Evolutionary conservation across 2,329 filamentous ascomycete genomes (phyloP).

Genomic region (Moelleriella libera): DNA sequence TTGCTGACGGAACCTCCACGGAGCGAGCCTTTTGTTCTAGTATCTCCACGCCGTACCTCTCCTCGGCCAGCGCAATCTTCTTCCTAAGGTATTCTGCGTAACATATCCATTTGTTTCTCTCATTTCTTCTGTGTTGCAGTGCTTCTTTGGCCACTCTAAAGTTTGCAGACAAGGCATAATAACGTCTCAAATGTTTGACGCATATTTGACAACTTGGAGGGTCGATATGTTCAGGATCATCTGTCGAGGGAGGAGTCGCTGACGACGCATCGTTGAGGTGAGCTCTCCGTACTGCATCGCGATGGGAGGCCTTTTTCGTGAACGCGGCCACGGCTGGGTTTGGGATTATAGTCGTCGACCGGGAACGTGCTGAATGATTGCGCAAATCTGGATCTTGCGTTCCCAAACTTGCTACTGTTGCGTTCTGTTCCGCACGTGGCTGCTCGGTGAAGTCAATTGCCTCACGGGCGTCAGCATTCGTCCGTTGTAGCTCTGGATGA

Average conservation of each 20-base stretch:
- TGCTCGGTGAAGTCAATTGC: neutral
- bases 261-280: too few relatives aligned
- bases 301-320: too few relatives aligned
- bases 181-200: slow-evolving; percentile 22
- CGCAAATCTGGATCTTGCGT: slow-evolving; percentile 27
- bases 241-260: neutral
- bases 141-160: slow-evolving; percentile 25
- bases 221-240: neutral
- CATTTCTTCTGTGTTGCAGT: slow-evolving; percentile 24
- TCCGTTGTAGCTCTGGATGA: neutral
- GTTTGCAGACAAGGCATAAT: slow-evolving; percentile 23
- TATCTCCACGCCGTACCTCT: slow-evolving; percentile 19
- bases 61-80: slow-evolving; percentile 28
- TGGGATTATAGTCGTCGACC: neutral
- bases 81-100: slow-evolving; percentile 28
- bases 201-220: slow-evolving; percentile 11
- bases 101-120: slow-evolving; percentile 29
- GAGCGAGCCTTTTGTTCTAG: slow-evolving; percentile 5
- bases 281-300: too few relatives aligned
- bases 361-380: slow-evolving; percentile 14
- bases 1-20: slow-evolving; percentile 2
- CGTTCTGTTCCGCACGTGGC: neutral
- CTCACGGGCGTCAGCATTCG: neutral
- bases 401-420: slow-evolving; percentile 20
- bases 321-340: neutral